Conservation (phyloP, 208 protist species). For the Leishmania guyanensis region DNA sequence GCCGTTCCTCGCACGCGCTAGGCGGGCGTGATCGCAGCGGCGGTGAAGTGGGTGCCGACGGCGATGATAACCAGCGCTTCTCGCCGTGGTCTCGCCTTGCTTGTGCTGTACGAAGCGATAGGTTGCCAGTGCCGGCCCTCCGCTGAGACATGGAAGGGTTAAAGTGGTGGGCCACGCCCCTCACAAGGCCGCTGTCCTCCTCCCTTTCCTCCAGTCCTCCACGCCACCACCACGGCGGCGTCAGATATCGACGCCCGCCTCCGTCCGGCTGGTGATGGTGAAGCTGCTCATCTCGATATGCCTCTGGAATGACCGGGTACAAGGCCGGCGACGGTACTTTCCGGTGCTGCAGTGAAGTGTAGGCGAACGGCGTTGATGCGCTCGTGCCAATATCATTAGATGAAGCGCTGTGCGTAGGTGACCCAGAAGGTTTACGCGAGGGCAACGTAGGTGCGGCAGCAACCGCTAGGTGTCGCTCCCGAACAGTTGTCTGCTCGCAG, state of each 20-base stretch:
- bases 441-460: not conserved
- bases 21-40: constrained; percentile 7
- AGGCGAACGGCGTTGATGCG: not conserved
- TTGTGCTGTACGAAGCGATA: not conserved
- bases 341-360: not conserved
- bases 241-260: not conserved
- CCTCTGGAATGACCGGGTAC: not conserved
- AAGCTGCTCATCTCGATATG: not conserved
- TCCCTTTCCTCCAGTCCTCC: not conserved
- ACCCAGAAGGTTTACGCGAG: not conserved
- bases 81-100: not conserved
- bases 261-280: not conserved
- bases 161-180: not conserved
- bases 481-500: not conserved
- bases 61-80: not conserved
- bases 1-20: not conserved
- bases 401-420: not conserved
- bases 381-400: not conserved
- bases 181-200: not conserved
- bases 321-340: constrained; percentile 1
- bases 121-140: not conserved
- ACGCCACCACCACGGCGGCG: constrained; percentile 14
- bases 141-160: not conserved
- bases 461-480: not conserved
- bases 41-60: not conserved